Evolutionary conservation across 208 protist genomes (phyloP), one percentile per base, ranked within the genome.

Genomic region (Trypanosoma theileri): DNA sequence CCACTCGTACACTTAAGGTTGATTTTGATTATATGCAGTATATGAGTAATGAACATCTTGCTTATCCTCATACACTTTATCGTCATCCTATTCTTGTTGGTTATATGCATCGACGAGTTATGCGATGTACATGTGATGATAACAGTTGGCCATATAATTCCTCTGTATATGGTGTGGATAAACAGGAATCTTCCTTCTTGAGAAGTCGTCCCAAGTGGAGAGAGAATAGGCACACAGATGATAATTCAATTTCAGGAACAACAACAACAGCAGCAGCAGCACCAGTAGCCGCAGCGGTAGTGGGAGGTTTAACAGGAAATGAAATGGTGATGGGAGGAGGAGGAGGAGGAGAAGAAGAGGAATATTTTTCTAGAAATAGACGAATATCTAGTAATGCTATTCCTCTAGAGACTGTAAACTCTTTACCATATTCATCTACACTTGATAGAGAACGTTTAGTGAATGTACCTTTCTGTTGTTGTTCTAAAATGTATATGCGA

Each of bases 11-110:
- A 14, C 45, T 76, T 8, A 63, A 66, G 21, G 24, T 76, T 42
- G 58, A 76, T 28, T 76, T 76, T 66, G 8, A 42, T 10, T 42
- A 53, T 40, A 66, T 66, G 58, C 54, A 60, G 24, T 76, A 76
- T 40, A 48, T 21, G 41, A 76, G 41, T 24, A 66, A 59, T 48
- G 63, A 70, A 42, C 0, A 58, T 26, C 21, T 21, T 40, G 59
- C 28, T 22, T 76, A 76, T 50, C 58, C 62, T 21, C 63, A 70
- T 55, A 60, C 19, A 53, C 2, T 76, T 54, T 14, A 54, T 31
- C 71, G 71, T 53, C 46, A 57, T 41, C 9, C 63, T 28, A 52
- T 65, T 60, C 31, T 76, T 41, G 40, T 57, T 21, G 64, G 71
- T 41, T 76, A 70, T 69, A 22, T 70, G 21, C 63, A 76, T 46